phyloP scores from a whole-genome alignment of 345 rosid genomes.

The Cardiospermum halicacabum region DNA sequence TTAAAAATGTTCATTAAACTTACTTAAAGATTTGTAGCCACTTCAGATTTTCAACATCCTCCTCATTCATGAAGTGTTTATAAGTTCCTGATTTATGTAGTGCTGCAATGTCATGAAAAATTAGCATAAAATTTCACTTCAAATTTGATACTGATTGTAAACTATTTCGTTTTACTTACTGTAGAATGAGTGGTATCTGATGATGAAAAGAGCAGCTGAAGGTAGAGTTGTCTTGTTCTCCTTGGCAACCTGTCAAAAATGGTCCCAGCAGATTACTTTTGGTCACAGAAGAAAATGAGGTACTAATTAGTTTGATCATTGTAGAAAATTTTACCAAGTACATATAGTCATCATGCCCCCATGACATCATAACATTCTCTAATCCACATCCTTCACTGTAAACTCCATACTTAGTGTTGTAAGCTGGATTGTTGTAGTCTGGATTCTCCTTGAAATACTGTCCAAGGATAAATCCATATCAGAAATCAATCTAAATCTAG shows the following conservation, averaged over 20 bases:
- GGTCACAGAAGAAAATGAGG: neutral
- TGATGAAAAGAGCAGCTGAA: conserved; percentile 60
- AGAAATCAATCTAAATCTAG: no score
- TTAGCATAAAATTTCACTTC: neutral
- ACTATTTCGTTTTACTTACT: conserved; percentile 18
- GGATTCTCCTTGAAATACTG: conserved; percentile 62
- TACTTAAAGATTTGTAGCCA: conserved; percentile 51
- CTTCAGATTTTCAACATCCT: conserved; percentile 45
- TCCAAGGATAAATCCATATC: neutral
- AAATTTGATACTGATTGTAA: neutral
- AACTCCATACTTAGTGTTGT: conserved; percentile 49
- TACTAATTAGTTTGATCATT: neutral
- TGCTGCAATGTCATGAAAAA: conserved; percentile 26
- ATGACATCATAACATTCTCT: conserved; percentile 56
- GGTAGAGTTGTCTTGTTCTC: conserved; percentile 54
- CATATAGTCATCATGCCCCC: conserved; percentile 78
- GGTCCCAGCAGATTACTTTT: neutral
- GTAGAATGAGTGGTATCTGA: conserved; percentile 67
- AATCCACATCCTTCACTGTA: conserved; percentile 56
- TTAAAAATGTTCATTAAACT: neutral
- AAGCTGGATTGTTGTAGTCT: conserved; percentile 42
- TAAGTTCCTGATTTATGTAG: conserved; percentile 42
- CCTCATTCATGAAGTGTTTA: conserved; percentile 42
- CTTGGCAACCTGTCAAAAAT: conserved; percentile 45
- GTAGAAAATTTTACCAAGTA: conserved; percentile 38